Base-by-base conservation (phyloP, 2,329 filamentous ascomycete genomes). In the Incumbomyces delicatus region DNA sequence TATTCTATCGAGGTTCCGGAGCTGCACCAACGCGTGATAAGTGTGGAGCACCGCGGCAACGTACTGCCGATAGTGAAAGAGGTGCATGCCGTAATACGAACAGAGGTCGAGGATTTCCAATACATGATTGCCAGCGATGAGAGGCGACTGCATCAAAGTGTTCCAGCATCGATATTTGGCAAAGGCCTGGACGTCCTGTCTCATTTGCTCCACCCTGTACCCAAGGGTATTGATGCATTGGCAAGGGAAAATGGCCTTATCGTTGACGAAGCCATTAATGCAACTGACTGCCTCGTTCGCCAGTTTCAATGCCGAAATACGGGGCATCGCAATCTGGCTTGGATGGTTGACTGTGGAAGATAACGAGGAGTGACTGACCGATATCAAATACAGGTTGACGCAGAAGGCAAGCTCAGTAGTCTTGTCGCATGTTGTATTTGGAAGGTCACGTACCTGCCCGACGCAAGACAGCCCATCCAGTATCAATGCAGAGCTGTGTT, bases 141-240 rank as follows among this genome's bases (percentile, higher is more conserved):
- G 60, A 2, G 59, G 57, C 3, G 57, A 57, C 36, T 60, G 58
- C 37, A 61, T 60, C 40, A 57, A 54, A 12, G 59, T 39, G 40
- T 57, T 57, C 49, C 59, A 61, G 38, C 54, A 52, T 27, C 53
- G 56, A 32, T 53, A 45, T 12, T 49, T 47, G 11, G 52, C 44
- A 47, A 57, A 61, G 2, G 42, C 27, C 11, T 50, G 39, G 12
- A 61, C 34, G n/a, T 60, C 54, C 6, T 13, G 20, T 17, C 54
- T 48, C 22, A 60, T 36, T 10, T 56, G 54, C 22, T 54, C 52
- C 29, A 61, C 41, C 16, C 60, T 57, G 22, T 52, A 59, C 5
- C 55, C 58, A 20, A 60, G 47, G 12, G 59, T 60, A 16, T 57
- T 51, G 12, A 50, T 37, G 42, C 59, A 61, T 18, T 57, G 53